These are phyloP conservation scores for Eucalyptus polybractea DNA, from an alignment of 345 rosid species.

Conservation along the genomic window DNA sequence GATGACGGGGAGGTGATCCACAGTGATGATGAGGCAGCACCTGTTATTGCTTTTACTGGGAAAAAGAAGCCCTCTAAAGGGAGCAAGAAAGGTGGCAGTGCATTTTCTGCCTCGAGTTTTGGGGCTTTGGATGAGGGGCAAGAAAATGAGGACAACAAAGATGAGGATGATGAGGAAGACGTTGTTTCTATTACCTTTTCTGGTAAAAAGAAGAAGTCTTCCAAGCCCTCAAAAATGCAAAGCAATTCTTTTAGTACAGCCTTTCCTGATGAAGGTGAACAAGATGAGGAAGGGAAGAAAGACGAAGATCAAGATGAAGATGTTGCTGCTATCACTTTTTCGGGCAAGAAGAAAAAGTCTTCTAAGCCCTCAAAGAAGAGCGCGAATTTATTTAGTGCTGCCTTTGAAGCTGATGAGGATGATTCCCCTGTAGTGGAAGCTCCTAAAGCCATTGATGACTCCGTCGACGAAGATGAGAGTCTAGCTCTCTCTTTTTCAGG, in stretches of 20 bases:
- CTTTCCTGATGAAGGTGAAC: not conserved
- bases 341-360: conserved; percentile 77
- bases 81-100: conserved; percentile 1
- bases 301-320: conserved; percentile 20
- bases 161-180: conserved; percentile 12
- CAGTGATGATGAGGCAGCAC: not conserved
- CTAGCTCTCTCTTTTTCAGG: conserved; percentile 28
- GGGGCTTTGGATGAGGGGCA: conserved; percentile 16
- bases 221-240: not conserved
- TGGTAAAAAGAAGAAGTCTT: conserved; percentile 40
- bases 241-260: not conserved
- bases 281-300: conserved; percentile 2
- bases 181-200: conserved; percentile 10
- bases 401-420: conserved; percentile 35
- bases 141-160: conserved; percentile 6
- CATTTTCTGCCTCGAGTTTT: not conserved
- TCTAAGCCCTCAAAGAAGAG: conserved; percentile 56
- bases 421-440: conserved; percentile 18
- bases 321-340: conserved; percentile 21
- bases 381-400: conserved; percentile 33
- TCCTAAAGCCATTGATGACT: conserved; percentile 2
- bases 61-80: conserved; percentile 6
- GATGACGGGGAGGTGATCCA: not conserved
- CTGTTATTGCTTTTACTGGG: not conserved
- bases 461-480: conserved; percentile 23